Conservation (phyloP, 139 green algal species). For the Coelastrella sp. region DNA sequence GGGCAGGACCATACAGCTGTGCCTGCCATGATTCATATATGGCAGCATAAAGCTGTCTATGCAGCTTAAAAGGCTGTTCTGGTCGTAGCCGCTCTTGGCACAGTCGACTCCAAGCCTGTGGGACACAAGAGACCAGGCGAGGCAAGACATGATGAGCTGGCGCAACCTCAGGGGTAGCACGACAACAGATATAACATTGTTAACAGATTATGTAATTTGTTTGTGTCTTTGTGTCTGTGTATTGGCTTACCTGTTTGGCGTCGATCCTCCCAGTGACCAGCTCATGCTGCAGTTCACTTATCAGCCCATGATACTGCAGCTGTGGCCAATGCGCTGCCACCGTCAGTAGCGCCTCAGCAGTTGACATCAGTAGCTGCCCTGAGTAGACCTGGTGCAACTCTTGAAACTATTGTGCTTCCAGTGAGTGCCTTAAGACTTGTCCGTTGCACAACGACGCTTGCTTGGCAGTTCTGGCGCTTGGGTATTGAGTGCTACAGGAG, state of each 20-base stretch:
- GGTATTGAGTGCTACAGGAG: too few relatives aligned
- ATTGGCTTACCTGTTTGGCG: background rate
- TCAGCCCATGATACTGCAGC: background rate
- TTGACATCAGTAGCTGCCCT: background rate
- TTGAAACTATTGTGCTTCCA: too few relatives aligned
- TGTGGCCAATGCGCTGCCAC: background rate
- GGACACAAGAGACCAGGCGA: background rate
- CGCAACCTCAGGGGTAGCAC: too few relatives aligned
- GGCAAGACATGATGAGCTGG: too few relatives aligned
- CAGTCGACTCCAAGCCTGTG: conserved; percentile 19
- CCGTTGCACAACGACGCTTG: too few relatives aligned
- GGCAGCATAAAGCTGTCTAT: conserved; percentile 60
- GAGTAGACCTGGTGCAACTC: too few relatives aligned
- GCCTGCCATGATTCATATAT: conserved; percentile 64
- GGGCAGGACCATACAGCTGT: conserved; percentile 60
- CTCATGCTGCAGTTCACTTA: background rate
- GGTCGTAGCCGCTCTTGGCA: conserved; percentile 58
- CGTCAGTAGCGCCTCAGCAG: background rate
- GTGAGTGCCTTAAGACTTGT: too few relatives aligned
- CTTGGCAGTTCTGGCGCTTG: too few relatives aligned
- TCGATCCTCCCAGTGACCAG: background rate
- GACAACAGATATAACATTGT: too few relatives aligned
- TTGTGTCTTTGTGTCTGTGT: background rate
- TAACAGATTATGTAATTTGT: too few relatives aligned
- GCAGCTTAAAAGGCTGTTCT: conserved; percentile 66